Percentiles rank a stretch among this genome's conserved stretches.
phyloP scores from a whole-genome alignment of 1,139 yeast genomes.

The Pichia cactophila region DNA sequence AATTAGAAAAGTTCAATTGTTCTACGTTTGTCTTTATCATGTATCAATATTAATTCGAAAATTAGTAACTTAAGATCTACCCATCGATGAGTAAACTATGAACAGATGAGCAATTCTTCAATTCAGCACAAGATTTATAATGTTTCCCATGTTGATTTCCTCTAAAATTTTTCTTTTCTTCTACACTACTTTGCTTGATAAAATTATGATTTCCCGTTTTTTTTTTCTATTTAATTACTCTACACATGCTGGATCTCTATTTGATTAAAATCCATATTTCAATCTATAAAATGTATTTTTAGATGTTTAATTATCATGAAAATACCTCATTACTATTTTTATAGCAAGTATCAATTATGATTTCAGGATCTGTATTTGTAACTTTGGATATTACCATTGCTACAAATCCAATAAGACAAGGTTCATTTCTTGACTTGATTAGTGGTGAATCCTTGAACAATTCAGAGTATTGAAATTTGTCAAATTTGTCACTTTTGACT shows the following conservation, averaged over 20 bases:
- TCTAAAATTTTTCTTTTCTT: not conserved
- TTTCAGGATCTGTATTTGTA: slow-evolving; percentile 39
- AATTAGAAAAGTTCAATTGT: not conserved
- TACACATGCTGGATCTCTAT: not conserved
- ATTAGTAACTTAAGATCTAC: too few species aligned
- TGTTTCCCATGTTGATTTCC: not conserved
- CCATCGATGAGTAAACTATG: not conserved
- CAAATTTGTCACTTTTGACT: slow-evolving; percentile 57
- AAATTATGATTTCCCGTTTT: not conserved
- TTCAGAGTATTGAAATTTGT: slow-evolving; percentile 17
- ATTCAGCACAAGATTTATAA: not conserved
- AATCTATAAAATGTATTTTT: not conserved
- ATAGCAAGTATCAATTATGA: slow-evolving; percentile 57
- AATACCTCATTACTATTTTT: slow-evolving; percentile 56
- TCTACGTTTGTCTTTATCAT: not conserved
- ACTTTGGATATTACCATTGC: slow-evolving; percentile 70
- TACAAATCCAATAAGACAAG: slow-evolving; percentile 73
- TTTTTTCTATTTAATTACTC: not conserved
- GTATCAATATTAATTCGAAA: too few species aligned
- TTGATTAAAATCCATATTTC: not conserved
- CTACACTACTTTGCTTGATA: not conserved
- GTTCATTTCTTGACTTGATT: slow-evolving; percentile 86
- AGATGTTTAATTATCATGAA: slow-evolving; percentile 15
- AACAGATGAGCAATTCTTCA: not conserved
- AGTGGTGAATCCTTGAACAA: slow-evolving; percentile 41